Evolutionary conservation across 2,329 filamentous ascomycete species (phyloP).

Genomic region (Diaporthe citri): DNA sequence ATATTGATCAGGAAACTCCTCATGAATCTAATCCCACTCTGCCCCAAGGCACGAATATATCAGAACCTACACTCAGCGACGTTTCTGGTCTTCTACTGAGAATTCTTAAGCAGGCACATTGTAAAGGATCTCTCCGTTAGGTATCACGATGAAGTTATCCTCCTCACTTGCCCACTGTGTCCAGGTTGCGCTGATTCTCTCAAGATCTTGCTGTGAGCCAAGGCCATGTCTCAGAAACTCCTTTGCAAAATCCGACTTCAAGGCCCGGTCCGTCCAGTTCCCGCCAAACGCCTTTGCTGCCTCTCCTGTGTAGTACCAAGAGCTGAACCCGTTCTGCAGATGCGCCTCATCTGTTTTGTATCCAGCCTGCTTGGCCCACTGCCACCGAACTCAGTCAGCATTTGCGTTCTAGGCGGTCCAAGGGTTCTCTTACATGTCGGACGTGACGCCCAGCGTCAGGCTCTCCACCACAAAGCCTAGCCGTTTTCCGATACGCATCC

Average conservation of each 20-base stretch:
- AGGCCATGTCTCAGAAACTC: conserved; percentile 13
- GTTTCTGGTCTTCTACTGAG: not conserved
- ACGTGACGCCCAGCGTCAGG: conserved; percentile 36
- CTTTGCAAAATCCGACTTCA: conserved; percentile 36
- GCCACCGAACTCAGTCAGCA: not conserved
- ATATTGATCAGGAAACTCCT: no score
- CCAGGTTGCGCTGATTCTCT: conserved; percentile 30
- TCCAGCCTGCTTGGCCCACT: conserved; percentile 38
- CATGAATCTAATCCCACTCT: no score
- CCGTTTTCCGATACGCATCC: conserved; percentile 20
- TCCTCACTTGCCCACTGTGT: conserved; percentile 30
- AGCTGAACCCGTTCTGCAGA: conserved; percentile 20
- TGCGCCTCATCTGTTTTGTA: not conserved
- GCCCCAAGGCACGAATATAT: no score
- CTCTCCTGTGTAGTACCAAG: conserved; percentile 35
- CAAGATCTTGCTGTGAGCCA: conserved; percentile 33
- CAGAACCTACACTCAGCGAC: not conserved
- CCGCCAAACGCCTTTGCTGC: conserved; percentile 33
- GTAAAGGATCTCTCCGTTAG: conserved; percentile 37
- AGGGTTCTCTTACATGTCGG: conserved; percentile 1
- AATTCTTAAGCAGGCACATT: conserved; percentile 8
- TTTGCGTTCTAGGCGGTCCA: rapidly evolving
- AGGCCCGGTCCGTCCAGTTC: conserved; percentile 32
- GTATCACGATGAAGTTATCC: conserved; percentile 33
- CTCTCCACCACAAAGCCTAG: conserved; percentile 31